Conservation (phyloP, 2,329 filamentous ascomycete species). For the Aspergillus ibericus region DNA sequence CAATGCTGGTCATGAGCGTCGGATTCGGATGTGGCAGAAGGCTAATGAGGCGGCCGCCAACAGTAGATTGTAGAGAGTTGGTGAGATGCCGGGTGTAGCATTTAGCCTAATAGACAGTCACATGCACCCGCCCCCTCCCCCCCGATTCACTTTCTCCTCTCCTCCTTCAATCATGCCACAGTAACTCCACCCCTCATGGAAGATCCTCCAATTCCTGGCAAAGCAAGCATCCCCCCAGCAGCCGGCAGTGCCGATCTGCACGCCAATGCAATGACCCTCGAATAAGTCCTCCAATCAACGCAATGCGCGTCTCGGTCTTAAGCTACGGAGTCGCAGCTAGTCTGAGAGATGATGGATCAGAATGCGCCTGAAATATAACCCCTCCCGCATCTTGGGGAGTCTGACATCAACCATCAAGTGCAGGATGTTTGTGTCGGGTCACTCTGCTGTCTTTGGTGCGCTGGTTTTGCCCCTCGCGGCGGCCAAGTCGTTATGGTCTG, state of each 20-base stretch:
- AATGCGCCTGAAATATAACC: neutral
- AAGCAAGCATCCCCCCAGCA: neutral
- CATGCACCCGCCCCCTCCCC: no score
- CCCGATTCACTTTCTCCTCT: no score
- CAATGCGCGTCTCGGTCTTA: neutral
- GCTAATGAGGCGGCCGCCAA: constrained; percentile 42
- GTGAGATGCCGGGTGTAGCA: no score
- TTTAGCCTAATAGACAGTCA: neutral
- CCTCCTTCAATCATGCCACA: neutral
- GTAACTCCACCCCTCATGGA: neutral
- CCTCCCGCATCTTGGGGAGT: neutral
- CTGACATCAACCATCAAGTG: neutral
- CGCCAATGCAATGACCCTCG: neutral
- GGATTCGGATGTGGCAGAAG: constrained; percentile 60
- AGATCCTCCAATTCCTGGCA: neutral
- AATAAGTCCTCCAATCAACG: neutral
- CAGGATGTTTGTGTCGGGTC: neutral
- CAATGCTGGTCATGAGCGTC: constrained; percentile 55
- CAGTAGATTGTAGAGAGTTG: constrained; percentile 17
- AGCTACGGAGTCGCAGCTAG: neutral
- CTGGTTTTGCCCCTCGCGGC: neutral
- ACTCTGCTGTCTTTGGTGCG: neutral
- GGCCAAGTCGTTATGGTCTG: constrained; percentile 13
- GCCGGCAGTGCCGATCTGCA: neutral
- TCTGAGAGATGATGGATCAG: no score